These are phyloP conservation scores for Hymenoscyphus occultus DNA, from an alignment of 2,329 filamentous ascomycete genomes.

Conservation along the genomic window DNA sequence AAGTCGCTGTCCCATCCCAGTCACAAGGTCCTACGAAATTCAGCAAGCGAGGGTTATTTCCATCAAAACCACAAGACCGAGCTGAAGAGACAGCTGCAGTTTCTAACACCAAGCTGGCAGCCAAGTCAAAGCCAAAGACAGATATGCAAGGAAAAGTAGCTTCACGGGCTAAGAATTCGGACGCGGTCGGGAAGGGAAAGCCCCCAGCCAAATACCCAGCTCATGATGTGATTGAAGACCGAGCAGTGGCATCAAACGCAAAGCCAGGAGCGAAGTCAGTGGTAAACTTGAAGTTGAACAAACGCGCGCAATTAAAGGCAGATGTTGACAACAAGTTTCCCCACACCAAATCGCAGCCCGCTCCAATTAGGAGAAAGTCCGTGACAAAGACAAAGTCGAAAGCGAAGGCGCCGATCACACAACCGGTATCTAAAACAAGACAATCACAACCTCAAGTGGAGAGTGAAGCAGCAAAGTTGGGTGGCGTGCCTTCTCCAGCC, in stretches of 20 bases:
- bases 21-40: not conserved
- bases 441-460: not conserved
- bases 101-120: not conserved
- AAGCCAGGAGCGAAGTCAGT: not conserved
- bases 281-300: not conserved
- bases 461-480: not conserved
- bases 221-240: not conserved
- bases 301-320: not conserved
- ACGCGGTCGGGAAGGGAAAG: not conserved
- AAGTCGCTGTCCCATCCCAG: not conserved
- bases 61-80: not conserved
- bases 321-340: not conserved
- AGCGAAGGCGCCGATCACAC: not conserved
- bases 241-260: not conserved
- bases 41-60: not conserved
- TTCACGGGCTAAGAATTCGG: not conserved
- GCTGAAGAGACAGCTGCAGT: not conserved
- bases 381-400: not conserved
- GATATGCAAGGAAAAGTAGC: not conserved
- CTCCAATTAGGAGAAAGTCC: not conserved
- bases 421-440: not conserved
- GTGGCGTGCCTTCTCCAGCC: not conserved
- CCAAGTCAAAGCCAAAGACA: slow-evolving; percentile 1
- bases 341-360: not conserved
- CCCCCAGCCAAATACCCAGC: not conserved